phyloP scores from a whole-genome alignment of 768 basidiomycete species.

The Gloeostereum incarnatum region DNA sequence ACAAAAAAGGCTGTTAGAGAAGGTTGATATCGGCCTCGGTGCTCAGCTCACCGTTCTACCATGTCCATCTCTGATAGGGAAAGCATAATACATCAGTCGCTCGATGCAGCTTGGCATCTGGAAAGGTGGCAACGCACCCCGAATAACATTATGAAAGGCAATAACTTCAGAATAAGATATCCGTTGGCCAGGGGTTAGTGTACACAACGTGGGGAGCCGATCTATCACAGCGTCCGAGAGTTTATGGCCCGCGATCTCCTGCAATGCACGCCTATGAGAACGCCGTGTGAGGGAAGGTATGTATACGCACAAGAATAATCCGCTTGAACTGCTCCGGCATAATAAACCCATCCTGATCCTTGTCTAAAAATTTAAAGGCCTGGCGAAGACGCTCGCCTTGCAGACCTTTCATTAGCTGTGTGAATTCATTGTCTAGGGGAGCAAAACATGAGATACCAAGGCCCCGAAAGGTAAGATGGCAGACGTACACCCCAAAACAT shows the following conservation, averaged over 20 bases:
- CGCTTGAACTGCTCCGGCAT: conserved; percentile 88
- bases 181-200: conserved; percentile 77
- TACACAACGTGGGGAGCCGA: conserved; percentile 84
- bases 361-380: conserved; percentile 88
- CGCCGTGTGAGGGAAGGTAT: neutral
- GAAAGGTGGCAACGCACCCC: conserved; percentile 42
- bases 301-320: conserved; percentile 73
- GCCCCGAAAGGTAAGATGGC: conserved; percentile 2
- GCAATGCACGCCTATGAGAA: conserved; percentile 2
- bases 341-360: conserved; percentile 90
- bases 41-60: conserved; percentile 62
- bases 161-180: conserved; percentile 96
- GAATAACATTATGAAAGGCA: conserved; percentile 94
- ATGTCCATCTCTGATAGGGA: conserved; percentile 99
- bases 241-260: conserved; percentile 98
- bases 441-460: neutral
- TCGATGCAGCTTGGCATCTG: no score
- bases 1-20: conserved; percentile 6
- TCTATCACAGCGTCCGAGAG: conserved; percentile 91
- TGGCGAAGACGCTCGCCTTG: conserved; percentile 97
- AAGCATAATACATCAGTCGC: no score
- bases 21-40: neutral
- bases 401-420: conserved; percentile 96
- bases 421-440: conserved; percentile 85
- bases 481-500: conserved; percentile 82